Evolutionary conservation across 139 green algal genomes (phyloP), one percentile per base, ranked within the genome.

Genomic region (Picochlorum costavermella): DNA sequence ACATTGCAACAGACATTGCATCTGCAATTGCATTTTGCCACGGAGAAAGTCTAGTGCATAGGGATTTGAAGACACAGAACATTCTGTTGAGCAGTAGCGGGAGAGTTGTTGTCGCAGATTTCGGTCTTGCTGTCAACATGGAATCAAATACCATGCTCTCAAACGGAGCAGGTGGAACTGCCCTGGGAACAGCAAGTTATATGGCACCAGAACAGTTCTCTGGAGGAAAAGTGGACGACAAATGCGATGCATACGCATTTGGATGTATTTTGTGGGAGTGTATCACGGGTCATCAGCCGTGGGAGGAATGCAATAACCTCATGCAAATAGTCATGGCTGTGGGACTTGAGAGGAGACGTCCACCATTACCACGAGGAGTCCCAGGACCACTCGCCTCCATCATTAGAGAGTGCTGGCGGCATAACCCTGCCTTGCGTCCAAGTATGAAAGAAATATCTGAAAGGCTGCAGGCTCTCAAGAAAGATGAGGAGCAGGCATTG

Each of bases 311-410:
- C 6, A 46, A 58, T n/a, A 69, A 63, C 44, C n/a, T 72, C 20
- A 75, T 76, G 69, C 60, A 77, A 43, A 64, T 78, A 37, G 70
- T 78, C 10, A 75, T 64, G 59, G 58, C 64, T 4, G 73, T 80
- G 0, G 73, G 64, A 5, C 40, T 67, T 20, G 37, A 75, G 45
- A 50, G 56, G 10, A 31, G 60, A 4, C 60, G 71, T 10, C 71
- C 57, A 16, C 48, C 50, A 14, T 60, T 78, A 25, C 71, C 71
- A 1, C 2, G 12, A 5, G 60, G 50, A 30, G 65, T 56, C 49
- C 65, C 65, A 5, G 40, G 50, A 5, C 20, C 40, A 10, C 43
- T 78, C 26, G 60, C 40, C 26, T 67, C 17, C 14, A 46, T 78
- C 13, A 59, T 78, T 6, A 43, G 58, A n/a, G 65, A 74, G 36